A percentile compares a stretch with the other conserved stretches of the same genome.
Conservation (phyloP, 306 rosid species). For the Elaeagnus macrophylla region DNA sequence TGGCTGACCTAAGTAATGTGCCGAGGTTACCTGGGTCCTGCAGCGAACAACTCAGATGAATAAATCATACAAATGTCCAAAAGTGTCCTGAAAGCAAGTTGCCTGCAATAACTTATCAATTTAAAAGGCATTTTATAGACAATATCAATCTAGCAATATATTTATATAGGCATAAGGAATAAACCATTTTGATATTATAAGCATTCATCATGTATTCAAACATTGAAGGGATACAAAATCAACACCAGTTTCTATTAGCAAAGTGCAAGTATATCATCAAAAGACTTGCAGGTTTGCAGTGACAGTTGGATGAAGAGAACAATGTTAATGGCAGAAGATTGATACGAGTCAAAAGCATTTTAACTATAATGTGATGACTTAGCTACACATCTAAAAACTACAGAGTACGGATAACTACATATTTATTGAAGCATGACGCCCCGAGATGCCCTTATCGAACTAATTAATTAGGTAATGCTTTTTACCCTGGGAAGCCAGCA, state of each 20-base stretch:
- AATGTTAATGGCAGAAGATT: background rate
- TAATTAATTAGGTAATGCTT: background rate
- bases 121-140: background rate
- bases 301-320: background rate
- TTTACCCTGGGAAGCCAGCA: slow-evolving; percentile 4
- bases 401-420: background rate
- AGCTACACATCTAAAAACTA: background rate
- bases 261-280: too few species aligned
- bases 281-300: background rate
- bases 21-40: slow-evolving; percentile 97
- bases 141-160: background rate
- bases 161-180: background rate
- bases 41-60: slow-evolving; percentile 25
- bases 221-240: background rate
- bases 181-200: too few species aligned
- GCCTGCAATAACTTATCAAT: slow-evolving; percentile 3
- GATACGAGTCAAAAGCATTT: too few species aligned
- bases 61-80: slow-evolving; percentile 13
- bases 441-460: background rate
- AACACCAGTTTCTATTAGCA: background rate
- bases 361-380: too few species aligned
- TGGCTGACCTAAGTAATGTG: slow-evolving; percentile 75
- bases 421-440: background rate
- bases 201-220: background rate
- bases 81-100: slow-evolving; percentile 18